These are phyloP conservation scores for Carex littledalei DNA, from an alignment of 176 grass and related monocot genomes.

Conservation along the genomic window DNA sequence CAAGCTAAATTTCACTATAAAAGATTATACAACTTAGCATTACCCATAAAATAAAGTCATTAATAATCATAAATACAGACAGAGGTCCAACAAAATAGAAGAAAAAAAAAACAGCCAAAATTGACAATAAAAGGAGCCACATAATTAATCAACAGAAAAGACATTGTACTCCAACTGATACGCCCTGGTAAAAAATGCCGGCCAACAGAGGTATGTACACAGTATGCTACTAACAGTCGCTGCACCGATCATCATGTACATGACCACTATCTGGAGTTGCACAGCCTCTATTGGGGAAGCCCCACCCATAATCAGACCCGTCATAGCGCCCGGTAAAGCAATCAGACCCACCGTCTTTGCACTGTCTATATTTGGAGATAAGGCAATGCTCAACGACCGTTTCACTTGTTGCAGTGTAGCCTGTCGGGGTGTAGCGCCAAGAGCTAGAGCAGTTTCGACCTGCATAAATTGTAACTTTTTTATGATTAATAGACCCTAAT, in stretches of 20 bases:
- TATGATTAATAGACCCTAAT: neutral
- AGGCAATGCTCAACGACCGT: constrained; percentile 33
- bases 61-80: neutral
- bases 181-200: constrained; percentile 75
- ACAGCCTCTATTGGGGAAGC: constrained; percentile 44
- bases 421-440: constrained; percentile 73
- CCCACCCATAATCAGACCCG: constrained; percentile 47
- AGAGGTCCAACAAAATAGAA: neutral
- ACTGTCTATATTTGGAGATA: constrained; percentile 46
- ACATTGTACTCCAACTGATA: constrained; percentile 60
- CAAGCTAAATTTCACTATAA: neutral
- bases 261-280: constrained; percentile 50
- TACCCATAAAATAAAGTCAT: neutral
- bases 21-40: neutral
- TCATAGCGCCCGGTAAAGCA: constrained; percentile 51
- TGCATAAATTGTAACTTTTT: neutral
- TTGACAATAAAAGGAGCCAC: neutral
- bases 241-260: constrained; percentile 80
- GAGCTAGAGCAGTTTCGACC: constrained; percentile 84
- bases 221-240: constrained; percentile 77
- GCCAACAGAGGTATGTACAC: constrained; percentile 82
- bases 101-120: neutral
- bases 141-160: constrained; percentile 23
- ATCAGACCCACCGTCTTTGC: constrained; percentile 50
- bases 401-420: constrained; percentile 69